Conservation (phyloP, 306 rosid species). For the Vigna radiata region DNA sequence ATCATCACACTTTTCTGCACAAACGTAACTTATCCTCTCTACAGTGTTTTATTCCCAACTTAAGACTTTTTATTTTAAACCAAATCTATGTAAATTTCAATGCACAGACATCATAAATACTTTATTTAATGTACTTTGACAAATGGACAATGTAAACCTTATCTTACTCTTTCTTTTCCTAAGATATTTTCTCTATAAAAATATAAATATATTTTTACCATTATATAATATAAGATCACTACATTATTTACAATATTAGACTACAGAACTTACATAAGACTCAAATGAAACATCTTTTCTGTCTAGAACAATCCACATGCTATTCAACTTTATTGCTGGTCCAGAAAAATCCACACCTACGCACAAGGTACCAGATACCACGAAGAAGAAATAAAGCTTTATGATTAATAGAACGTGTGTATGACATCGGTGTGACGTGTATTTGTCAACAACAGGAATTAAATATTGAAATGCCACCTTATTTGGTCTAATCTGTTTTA, state of each 20-base stretch:
- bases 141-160: too few species aligned
- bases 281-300: neutral
- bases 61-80: too few species aligned
- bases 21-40: neutral
- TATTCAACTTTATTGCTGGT: conserved; percentile 5
- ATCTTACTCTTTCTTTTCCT: too few species aligned
- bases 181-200: too few species aligned
- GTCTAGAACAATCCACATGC: conserved; percentile 9
- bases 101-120: too few species aligned
- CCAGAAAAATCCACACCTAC: conserved; percentile 4
- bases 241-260: neutral
- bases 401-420: neutral
- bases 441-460: neutral
- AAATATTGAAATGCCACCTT: conserved; percentile 7
- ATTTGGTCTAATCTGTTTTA: conserved; percentile 2
- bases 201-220: neutral
- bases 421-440: neutral
- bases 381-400: neutral
- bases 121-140: too few species aligned
- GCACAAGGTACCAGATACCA: neutral
- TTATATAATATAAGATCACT: neutral
- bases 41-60: neutral
- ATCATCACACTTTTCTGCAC: neutral
- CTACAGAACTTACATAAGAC: neutral
- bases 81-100: neutral